These are phyloP conservation scores for Aspergillus udagawae DNA, from an alignment of 2,329 filamentous ascomycete genomes.

Conservation along the genomic window DNA sequence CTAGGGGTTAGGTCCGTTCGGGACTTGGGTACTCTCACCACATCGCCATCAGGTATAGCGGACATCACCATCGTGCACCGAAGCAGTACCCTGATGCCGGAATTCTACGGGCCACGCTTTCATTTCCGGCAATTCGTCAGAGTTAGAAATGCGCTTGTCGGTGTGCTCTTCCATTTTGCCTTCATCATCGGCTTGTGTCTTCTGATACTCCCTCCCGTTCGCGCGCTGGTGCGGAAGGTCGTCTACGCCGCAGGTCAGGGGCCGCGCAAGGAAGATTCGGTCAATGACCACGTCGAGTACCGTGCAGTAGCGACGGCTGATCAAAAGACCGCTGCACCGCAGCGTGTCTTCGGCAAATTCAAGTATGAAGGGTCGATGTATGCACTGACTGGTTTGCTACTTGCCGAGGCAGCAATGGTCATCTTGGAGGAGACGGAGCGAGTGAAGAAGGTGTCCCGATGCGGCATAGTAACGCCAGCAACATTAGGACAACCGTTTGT, in stretches of 20 bases:
- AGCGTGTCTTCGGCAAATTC: slow-evolving; percentile 41
- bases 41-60: slow-evolving; percentile 48
- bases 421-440: slow-evolving; percentile 41
- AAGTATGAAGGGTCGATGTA: slow-evolving; percentile 42
- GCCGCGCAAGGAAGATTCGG: slow-evolving; percentile 41
- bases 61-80: slow-evolving; percentile 58
- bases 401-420: slow-evolving; percentile 45
- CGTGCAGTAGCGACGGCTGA: slow-evolving; percentile 45
- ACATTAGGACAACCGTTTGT: slow-evolving; percentile 46
- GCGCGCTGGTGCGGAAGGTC: slow-evolving; percentile 47
- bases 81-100: slow-evolving; percentile 55
- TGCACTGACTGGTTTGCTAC: slow-evolving; percentile 39
- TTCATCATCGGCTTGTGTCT: slow-evolving; percentile 45
- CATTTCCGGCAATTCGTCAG: slow-evolving; percentile 55
- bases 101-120: slow-evolving; percentile 57
- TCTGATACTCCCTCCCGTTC: slow-evolving; percentile 50
- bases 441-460: slow-evolving; percentile 38
- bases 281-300: slow-evolving; percentile 39
- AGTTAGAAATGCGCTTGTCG: slow-evolving; percentile 47
- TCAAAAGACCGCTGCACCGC: slow-evolving; percentile 28
- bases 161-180: slow-evolving; percentile 47
- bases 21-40: slow-evolving; percentile 57
- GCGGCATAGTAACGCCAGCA: slow-evolving; percentile 48
- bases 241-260: slow-evolving; percentile 51
- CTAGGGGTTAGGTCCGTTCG: slow-evolving; percentile 52